Conservation (phyloP, 345 rosid genomes). For the Eucalyptus sp. region DNA sequence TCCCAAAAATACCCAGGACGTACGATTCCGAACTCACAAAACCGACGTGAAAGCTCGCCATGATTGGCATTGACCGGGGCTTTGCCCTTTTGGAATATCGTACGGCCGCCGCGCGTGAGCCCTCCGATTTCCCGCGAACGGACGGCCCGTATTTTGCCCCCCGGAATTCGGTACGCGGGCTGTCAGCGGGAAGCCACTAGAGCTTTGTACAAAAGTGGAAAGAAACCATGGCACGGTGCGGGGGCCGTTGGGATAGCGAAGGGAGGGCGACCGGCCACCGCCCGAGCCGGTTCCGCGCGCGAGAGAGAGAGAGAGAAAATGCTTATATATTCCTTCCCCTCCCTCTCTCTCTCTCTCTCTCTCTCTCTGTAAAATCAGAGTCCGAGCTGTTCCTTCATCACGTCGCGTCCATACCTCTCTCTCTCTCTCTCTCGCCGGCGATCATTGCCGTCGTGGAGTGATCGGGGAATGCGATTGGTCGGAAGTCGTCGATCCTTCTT, state of each 20-base stretch:
- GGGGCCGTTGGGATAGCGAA: background rate
- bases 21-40: background rate
- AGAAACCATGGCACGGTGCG: background rate
- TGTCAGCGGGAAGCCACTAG: background rate
- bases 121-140: background rate
- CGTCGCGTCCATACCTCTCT: background rate
- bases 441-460: background rate
- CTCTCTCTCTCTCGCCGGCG: background rate
- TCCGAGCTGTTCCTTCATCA: background rate
- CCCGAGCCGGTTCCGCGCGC: background rate
- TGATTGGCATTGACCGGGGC: background rate
- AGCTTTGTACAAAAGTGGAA: background rate
- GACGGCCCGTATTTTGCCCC: background rate
- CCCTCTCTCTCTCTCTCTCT: background rate
- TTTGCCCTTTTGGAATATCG: background rate
- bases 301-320: background rate
- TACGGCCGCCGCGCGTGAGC: background rate
- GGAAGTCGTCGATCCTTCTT: background rate
- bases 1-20: background rate
- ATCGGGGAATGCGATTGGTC: background rate
- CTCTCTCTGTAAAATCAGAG: background rate
- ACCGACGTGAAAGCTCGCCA: background rate
- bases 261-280: background rate
- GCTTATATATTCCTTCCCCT: background rate
- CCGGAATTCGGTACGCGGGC: background rate